Evolutionary conservation across 257 asterid genomes (phyloP).

Genomic region (Asclepias syriaca): DNA sequence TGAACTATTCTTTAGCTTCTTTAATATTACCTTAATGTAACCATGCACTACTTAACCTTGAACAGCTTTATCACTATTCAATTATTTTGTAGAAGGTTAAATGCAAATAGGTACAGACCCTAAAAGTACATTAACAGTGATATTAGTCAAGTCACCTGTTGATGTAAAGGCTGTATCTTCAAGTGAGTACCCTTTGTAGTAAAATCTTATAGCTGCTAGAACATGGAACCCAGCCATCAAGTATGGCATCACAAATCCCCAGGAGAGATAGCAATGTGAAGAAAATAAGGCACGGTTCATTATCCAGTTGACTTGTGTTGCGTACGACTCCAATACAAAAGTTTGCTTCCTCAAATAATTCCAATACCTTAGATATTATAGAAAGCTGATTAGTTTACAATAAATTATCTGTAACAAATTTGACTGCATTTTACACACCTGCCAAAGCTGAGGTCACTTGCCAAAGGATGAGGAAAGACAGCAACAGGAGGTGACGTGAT

Average conservation of each 20-base stretch:
- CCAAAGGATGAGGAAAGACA: slow-evolving; percentile 97
- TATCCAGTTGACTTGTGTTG: slow-evolving; percentile 77
- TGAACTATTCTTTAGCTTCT: background rate
- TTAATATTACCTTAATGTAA: background rate
- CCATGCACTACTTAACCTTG: background rate
- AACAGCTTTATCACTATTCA: background rate
- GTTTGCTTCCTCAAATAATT: slow-evolving; percentile 98
- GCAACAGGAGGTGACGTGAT: slow-evolving; percentile 96
- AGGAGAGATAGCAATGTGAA: slow-evolving; percentile 83
- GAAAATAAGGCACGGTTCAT: slow-evolving; percentile 94
- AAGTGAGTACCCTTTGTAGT: slow-evolving; percentile 44
- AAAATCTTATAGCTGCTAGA: slow-evolving; percentile 64
- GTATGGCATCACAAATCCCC: slow-evolving; percentile 91
- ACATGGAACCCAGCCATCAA: slow-evolving; percentile 69
- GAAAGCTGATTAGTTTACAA: slow-evolving; percentile 9
- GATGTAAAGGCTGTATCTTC: slow-evolving; percentile 51
- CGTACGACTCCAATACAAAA: slow-evolving; percentile 89
- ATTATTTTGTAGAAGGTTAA: background rate
- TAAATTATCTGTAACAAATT: slow-evolving; percentile 17
- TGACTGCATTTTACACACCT: slow-evolving; percentile 45
- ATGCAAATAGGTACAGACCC: background rate
- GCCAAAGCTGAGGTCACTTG: slow-evolving; percentile 90
- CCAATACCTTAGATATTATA: slow-evolving; percentile 69
- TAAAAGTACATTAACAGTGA: background rate
- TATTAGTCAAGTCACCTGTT: slow-evolving; percentile 49